Evolutionary conservation across 1,284 basidiomycete genomes (phyloP).

Genomic region (Serendipita sp.): DNA sequence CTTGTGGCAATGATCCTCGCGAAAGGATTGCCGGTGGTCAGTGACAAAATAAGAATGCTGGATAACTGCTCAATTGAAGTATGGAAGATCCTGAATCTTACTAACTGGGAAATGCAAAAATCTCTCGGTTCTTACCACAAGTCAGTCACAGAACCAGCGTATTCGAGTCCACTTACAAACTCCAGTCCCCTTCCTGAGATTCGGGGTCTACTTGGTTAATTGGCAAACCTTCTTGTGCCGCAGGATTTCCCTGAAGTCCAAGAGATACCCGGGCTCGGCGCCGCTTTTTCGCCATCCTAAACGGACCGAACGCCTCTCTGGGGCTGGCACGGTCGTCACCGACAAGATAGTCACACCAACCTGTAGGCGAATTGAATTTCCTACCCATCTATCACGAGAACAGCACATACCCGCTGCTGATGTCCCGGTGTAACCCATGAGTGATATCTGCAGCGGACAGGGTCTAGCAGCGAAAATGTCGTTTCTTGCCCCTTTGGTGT

Average conservation of each 20-base stretch:
- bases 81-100: background rate
- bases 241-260: constrained; percentile 12
- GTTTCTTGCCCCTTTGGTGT: constrained; percentile 51
- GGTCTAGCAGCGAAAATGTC: constrained; percentile 48
- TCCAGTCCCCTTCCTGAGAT: constrained; percentile 31
- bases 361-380: constrained; percentile 14
- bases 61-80: background rate
- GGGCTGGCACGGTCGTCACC: constrained; percentile 39
- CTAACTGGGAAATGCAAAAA: constrained; percentile 38
- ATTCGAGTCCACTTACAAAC: constrained; percentile 30
- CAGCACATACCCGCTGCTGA: constrained; percentile 29
- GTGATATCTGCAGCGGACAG: constrained; percentile 43
- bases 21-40: constrained; percentile 40
- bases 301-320: constrained; percentile 29
- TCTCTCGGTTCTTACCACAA: constrained; percentile 26
- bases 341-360: constrained; percentile 51
- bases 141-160: constrained; percentile 15
- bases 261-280: constrained; percentile 10
- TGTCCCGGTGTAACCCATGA: constrained; percentile 46
- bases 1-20: constrained; percentile 19
- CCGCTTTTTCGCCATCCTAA: constrained; percentile 24
- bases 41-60: constrained; percentile 47
- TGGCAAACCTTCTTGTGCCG: constrained; percentile 20
- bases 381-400: constrained; percentile 3
- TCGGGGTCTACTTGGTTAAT: constrained; percentile 40